A percentile compares a stretch with the other conserved stretches of the same genome.
Evolutionary conservation across 441 rosid species (phyloP).

Genomic region (Hypseocharis bilobata): DNA sequence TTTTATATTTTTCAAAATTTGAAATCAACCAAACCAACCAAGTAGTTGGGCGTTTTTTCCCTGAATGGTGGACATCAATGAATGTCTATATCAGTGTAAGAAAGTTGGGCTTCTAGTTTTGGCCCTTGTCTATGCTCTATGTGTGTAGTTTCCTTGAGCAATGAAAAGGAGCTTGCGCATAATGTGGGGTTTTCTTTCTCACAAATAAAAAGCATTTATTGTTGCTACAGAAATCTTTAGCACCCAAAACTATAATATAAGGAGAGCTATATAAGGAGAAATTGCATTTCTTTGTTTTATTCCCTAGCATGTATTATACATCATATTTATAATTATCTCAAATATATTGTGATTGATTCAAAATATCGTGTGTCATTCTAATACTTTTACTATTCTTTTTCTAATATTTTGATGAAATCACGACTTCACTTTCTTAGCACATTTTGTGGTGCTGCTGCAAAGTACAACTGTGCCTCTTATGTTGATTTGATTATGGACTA

Average conservation of each 20-base stretch:
- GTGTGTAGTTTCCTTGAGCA: background rate
- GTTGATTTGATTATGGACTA: slow-evolving; percentile 30
- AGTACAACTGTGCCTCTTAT: background rate
- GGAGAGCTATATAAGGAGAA: background rate
- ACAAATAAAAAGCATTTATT: background rate
- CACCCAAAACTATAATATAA: background rate
- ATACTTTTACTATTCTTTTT: background rate
- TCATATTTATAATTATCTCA: background rate
- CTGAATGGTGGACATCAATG: no score
- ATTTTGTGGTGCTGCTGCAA: background rate
- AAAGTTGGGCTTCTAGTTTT: no score
- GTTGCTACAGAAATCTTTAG: background rate
- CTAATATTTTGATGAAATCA: background rate
- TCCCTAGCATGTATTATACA: background rate
- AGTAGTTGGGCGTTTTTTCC: no score
- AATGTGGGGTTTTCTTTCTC: background rate
- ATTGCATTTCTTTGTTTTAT: background rate
- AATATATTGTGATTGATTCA: no score
- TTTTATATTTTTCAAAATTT: no score
- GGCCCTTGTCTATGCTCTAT: background rate
- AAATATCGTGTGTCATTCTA: background rate
- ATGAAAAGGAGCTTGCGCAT: background rate
- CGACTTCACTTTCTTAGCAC: background rate
- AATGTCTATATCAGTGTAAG: no score
- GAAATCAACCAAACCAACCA: no score